A percentile compares a stretch with the other conserved stretches of the same genome.
Conservation (phyloP, 495 filamentous ascomycete genomes). For the Lasiosphaeris hirsuta region DNA sequence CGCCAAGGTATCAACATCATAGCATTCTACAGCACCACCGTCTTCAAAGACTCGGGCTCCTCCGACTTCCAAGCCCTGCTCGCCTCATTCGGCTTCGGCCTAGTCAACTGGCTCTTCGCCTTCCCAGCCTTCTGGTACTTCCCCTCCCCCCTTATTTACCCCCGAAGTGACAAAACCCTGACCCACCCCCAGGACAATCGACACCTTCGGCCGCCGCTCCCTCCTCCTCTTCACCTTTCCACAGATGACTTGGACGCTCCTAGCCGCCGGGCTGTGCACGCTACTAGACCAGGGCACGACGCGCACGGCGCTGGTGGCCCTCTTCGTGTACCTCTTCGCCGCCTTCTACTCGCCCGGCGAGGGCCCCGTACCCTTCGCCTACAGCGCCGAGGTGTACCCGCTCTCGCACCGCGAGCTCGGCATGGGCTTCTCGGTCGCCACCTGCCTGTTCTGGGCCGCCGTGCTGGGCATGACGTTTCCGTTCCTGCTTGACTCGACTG, state of each 20-base stretch:
- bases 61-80: constrained; percentile 57
- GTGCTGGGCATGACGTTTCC: constrained; percentile 66
- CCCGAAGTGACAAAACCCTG: too few relatives aligned
- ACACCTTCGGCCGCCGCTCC: constrained; percentile 74
- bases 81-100: constrained; percentile 74
- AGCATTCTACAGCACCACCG: constrained; percentile 77
- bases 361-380: constrained; percentile 79
- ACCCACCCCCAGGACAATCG: constrained; percentile 58
- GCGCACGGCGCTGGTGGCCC: constrained; percentile 60
- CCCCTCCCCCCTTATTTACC: too few relatives aligned
- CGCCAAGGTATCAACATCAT: constrained; percentile 65
- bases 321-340: constrained; percentile 69
- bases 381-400: constrained; percentile 76
- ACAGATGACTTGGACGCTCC: constrained; percentile 75
- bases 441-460: constrained; percentile 63
- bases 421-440: constrained; percentile 71
- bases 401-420: constrained; percentile 70
- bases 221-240: constrained; percentile 84
- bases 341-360: constrained; percentile 78
- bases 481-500: constrained; percentile 52
- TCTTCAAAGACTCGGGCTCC: constrained; percentile 65
- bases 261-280: constrained; percentile 69
- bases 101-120: constrained; percentile 81
- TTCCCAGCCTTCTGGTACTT: constrained; percentile 64
- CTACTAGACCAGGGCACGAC: constrained; percentile 50